Base-by-base conservation (phyloP, 805 yeast species). In the Candida corydali region DNA sequence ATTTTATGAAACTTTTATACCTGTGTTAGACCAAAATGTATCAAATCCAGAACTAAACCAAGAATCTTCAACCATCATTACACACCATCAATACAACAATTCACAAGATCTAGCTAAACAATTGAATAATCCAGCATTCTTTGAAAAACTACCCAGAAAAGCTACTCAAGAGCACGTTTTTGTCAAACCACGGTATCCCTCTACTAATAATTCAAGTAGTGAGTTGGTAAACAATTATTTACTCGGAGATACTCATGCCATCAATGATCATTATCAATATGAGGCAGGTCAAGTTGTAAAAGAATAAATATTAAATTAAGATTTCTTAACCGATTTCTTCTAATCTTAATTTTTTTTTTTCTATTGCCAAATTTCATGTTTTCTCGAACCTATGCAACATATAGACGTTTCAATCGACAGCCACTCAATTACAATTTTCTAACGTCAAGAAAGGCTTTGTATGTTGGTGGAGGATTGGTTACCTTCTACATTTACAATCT, bases 1-100 rank as follows among this genome's bases (percentile, higher is more conserved):
- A 39, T 65, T 66, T 42, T 68, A 68, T 52, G 70, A 68, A 34
- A 39, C 64, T 6, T 53, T 67, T 40, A 65, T 68, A 37, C 73
- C 73, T 3, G 54, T 65, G 7, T 39, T 65, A 34, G 22, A 30
- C 17, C 20, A 37, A 10, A 27, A 20, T 14, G 6, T 12, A 14
- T 4, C 6, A 5, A 26, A 26, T 26, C 33, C 25, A 5, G n/a
- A n/a, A n/a, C n/a, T n/a, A n/a, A 20, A 25, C 9, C 25, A 36
- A 17, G 23, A 34, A 12, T 17, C 11, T 15, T 27, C 33, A 17
- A 17, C 36, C 3, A 17, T 29, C 3, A 23, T 23, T n/a, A 14
- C 32, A 8, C 31, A 17, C 8, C 36, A 32, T 22, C 32, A 22
- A 11, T 18, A 22, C 20, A 8, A 18, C 10, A 15, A 28, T 32